Evolutionary conservation across 2,329 filamentous ascomycete species (phyloP).

Genomic region (Immersiporthe knoxdaviesiana): DNA sequence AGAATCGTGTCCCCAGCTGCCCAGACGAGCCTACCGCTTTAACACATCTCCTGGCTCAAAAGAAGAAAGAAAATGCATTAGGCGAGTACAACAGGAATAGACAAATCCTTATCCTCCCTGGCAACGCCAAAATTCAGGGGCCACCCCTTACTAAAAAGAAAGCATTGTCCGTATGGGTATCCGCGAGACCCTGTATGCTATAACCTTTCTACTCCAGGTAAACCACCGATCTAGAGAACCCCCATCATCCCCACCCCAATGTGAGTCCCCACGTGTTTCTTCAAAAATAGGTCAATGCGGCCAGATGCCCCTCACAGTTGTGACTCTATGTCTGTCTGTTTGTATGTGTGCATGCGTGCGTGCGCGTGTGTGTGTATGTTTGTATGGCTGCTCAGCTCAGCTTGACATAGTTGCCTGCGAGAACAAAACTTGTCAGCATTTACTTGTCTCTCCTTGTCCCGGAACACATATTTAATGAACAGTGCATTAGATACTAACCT

Average conservation of each 20-base stretch:
- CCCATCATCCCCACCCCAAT: background rate
- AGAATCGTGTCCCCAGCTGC: background rate
- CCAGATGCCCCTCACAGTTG: background rate
- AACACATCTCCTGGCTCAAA: background rate
- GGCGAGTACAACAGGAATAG: conserved; percentile 15
- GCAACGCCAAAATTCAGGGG: conserved; percentile 20
- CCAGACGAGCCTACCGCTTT: background rate
- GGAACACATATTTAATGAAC: background rate
- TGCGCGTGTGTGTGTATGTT: no score
- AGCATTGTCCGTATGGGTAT: conserved; percentile 27
- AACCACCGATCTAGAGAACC: conserved; percentile 7
- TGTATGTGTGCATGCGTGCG: no score
- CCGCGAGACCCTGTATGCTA: conserved; percentile 24
- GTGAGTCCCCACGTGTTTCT: background rate
- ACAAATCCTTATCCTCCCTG: background rate
- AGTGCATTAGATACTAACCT: conserved; percentile 59
- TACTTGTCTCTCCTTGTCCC: background rate
- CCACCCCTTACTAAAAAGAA: background rate
- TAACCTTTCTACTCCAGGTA: conserved; percentile 23
- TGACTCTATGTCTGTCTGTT: no score
- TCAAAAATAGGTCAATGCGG: background rate
- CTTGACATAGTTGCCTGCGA: conserved; percentile 52
- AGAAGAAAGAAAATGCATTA: background rate
- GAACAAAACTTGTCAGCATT: background rate
- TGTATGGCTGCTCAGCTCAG: conserved; percentile 35